Evolutionary conservation across 2,329 filamentous ascomycete genomes (phyloP).

Genomic region (Ophiostoma sp.): DNA sequence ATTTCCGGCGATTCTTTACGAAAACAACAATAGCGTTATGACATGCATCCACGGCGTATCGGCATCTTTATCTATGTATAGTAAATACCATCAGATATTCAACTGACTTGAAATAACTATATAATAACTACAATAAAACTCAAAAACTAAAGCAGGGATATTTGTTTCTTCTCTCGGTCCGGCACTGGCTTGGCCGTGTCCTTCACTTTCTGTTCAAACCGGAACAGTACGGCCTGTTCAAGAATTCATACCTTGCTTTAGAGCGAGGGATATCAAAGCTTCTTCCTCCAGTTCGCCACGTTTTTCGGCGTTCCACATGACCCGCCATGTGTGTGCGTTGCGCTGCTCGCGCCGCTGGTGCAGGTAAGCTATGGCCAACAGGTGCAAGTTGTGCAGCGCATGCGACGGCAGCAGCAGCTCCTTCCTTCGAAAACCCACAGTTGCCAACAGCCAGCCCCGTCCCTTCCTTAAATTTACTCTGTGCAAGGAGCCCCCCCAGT

Average conservation of each 20-base stretch:
- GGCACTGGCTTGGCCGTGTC: background rate
- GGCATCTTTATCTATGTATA: too few species aligned
- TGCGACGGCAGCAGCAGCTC: background rate
- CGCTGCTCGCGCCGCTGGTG: background rate
- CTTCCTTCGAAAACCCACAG: background rate
- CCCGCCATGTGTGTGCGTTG: background rate
- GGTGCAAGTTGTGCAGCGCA: background rate
- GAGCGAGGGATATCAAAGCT: background rate
- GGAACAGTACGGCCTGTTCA: background rate
- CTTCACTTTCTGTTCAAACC: background rate
- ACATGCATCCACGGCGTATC: too few species aligned
- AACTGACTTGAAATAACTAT: too few species aligned
- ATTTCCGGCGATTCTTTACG: too few species aligned
- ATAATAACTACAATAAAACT: too few species aligned
- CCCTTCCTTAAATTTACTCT: background rate
- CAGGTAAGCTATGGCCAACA: background rate
- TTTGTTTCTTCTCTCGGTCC: too few species aligned
- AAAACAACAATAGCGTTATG: too few species aligned
- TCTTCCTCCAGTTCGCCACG: background rate
- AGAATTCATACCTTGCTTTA: background rate
- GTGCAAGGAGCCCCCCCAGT: background rate
- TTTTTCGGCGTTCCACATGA: background rate
- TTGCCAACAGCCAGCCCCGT: background rate
- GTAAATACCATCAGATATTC: too few species aligned
- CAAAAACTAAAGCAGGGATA: too few species aligned